Conservation (phyloP, 2,329 filamentous ascomycete genomes). For the Nemania sp. region DNA sequence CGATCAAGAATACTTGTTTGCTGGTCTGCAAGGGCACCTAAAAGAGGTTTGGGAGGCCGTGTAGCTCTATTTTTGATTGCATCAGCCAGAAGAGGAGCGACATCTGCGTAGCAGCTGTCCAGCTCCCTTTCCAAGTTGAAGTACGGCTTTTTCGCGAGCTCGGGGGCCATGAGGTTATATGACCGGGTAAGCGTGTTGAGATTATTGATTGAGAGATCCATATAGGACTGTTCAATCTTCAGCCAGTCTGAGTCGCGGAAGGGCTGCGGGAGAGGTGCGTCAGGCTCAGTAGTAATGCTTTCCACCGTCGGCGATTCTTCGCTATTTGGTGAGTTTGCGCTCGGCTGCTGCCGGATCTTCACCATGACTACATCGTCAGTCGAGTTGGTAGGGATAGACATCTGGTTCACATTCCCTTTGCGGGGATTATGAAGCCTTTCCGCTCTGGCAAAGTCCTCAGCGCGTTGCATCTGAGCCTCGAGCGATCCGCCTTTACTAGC, state of each 20-base stretch:
- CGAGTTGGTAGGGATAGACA: slow-evolving; percentile 49
- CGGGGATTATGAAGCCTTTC: slow-evolving; percentile 69
- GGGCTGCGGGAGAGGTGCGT: slow-evolving; percentile 53
- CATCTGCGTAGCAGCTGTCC: slow-evolving; percentile 78
- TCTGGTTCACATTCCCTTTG: slow-evolving; percentile 49
- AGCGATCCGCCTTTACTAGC: slow-evolving; percentile 75
- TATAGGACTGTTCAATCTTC: slow-evolving; percentile 71
- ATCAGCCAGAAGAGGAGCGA: slow-evolving; percentile 73
- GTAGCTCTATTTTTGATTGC: slow-evolving; percentile 72
- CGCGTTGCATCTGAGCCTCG: slow-evolving; percentile 70
- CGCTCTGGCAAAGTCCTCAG: slow-evolving; percentile 73
- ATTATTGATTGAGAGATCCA: slow-evolving; percentile 72
- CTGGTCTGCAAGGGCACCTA: slow-evolving; percentile 45
- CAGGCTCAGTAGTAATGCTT: slow-evolving; percentile 14
- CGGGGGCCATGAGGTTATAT: slow-evolving; percentile 94
- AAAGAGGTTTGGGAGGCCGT: slow-evolving; percentile 46
- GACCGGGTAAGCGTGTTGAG: slow-evolving; percentile 80
- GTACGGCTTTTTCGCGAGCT: slow-evolving; percentile 91
- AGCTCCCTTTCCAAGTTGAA: slow-evolving; percentile 83
- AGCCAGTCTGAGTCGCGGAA: slow-evolving; percentile 84
- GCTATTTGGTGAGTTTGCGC: slow-evolving; percentile 6
- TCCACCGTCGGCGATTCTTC: slow-evolving; percentile 1
- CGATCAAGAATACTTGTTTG: slow-evolving; percentile 62
- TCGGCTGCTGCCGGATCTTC: slow-evolving; percentile 45
- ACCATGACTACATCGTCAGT: slow-evolving; percentile 55